Evolutionary conservation across 2,329 filamentous ascomycete genomes (phyloP), one percentile per base, ranked within the genome.

Genomic region (Grosmannia serpens): DNA sequence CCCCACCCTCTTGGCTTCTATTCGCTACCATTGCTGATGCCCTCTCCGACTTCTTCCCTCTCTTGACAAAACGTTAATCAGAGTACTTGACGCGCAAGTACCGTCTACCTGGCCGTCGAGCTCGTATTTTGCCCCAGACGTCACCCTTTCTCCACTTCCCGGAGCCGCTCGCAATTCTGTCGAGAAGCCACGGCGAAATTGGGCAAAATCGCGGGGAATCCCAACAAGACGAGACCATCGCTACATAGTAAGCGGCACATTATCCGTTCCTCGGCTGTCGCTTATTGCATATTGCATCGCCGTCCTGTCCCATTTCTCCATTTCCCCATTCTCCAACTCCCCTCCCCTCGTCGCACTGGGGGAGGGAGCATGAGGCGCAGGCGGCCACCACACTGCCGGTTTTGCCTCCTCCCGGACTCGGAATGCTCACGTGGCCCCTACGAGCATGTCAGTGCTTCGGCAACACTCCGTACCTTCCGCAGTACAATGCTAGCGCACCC

Each of bases 201-300:
- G 33, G 33, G 53, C 53, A 41, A 46, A 46, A 55, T 46, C 53
- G 53, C 38, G 53, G 53, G 53, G 53, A 55, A 55, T 55, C 31
- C 31, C 15, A 20, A 22, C 27, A 52, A 11, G 27, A 52, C 27
- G 31, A 5, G 15, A 20, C 3, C 38, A 17, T 13, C 15, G 13
- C 17, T n/a, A 9, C 20, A 7, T 7, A 3, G 17, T 13, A 41
- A 6, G 17, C 41, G 7, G 20, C 41, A 44, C 31, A 7, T 22
- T 44, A 17, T 26, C 22, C 26, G 35, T 38, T 17, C 24, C 27
- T 26, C 13, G 27, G 31, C 27, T 51, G 15, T 22, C 20, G 41
- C 20, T n/a, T n/a, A 44, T 38, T 17, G 35, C 35, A 38, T 17
- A 17, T 35, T 10, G 33, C 15, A 17, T 38, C 9, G 41, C n/a